Percentiles rank a stretch among this genome's conserved stretches.
These are phyloP conservation scores for Geranium incanum DNA, from an alignment of 441 rosid species.

Conservation along the genomic window DNA sequence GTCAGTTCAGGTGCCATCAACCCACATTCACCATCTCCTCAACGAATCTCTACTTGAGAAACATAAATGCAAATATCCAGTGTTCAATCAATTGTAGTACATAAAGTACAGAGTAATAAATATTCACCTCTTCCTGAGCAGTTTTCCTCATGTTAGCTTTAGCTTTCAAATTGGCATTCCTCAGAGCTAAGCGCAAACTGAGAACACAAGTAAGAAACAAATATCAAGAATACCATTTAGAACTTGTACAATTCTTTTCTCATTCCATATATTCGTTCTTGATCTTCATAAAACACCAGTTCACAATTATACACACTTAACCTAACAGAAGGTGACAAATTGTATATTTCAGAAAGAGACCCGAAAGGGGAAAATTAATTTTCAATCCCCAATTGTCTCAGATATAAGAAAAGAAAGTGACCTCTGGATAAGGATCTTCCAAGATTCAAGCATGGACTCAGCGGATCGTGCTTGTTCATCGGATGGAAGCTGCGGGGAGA, in stretches of 20 bases:
- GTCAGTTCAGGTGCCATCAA: background rate
- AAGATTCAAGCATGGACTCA: conserved; percentile 47
- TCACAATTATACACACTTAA: background rate
- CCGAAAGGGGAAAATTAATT: background rate
- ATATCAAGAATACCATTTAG: background rate
- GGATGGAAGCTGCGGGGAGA: conserved; percentile 72
- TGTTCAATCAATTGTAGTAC: background rate
- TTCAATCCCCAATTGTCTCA: background rate
- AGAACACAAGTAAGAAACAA: conserved; percentile 3
- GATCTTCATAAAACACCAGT: background rate
- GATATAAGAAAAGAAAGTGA: conserved; percentile 11
- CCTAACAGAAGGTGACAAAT: background rate
- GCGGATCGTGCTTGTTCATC: conserved; percentile 57
- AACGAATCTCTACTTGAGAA: background rate
- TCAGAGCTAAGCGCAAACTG: conserved; percentile 59
- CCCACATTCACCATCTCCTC: background rate
- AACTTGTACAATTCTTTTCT: too few species aligned
- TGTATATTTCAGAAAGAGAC: too few species aligned
- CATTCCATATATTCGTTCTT: background rate
- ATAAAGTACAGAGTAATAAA: conserved; percentile 6
- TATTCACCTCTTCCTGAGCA: conserved; percentile 66
- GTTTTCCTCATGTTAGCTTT: conserved; percentile 77
- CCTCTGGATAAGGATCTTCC: conserved; percentile 57
- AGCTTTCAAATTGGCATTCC: conserved; percentile 89
- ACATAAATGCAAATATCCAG: background rate